Conservation (phyloP, 352 stramenopile genomes). For the Phytophthora foliorum region DNA sequence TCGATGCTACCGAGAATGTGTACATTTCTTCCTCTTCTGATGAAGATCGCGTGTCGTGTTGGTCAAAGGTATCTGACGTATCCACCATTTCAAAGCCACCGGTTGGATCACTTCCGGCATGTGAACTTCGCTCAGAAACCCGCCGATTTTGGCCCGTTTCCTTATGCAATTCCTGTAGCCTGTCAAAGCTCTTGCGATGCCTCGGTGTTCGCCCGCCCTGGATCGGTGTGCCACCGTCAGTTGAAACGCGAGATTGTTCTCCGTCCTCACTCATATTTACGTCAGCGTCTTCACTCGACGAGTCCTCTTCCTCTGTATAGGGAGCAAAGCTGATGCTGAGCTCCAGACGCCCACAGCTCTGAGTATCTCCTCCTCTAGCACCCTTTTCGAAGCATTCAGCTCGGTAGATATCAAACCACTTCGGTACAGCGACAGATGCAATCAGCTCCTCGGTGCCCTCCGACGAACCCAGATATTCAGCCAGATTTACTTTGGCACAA, state of each 20-base stretch:
- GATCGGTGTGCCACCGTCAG: conserved; percentile 27
- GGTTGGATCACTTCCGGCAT: conserved; percentile 21
- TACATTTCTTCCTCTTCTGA: conserved; percentile 74
- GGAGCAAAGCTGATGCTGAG: conserved; percentile 84
- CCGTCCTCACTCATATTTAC: conserved; percentile 33
- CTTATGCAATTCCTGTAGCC: conserved; percentile 75
- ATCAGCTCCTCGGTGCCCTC: conserved; percentile 76
- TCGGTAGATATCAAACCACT: conserved; percentile 79
- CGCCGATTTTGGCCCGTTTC: conserved; percentile 65
- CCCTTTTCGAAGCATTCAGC: conserved; percentile 59
- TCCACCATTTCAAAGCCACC: conserved; percentile 35
- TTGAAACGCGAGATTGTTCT: conserved; percentile 30
- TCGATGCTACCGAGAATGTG: conserved; percentile 85
- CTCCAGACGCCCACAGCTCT: conserved; percentile 70
- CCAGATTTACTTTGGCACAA: conserved; percentile 83
- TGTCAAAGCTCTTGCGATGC: conserved; percentile 84
- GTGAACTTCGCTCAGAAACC: conserved; percentile 43
- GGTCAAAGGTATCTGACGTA: conserved; percentile 9
- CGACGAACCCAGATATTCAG: conserved; percentile 68
- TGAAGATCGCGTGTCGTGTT: conserved; percentile 24
- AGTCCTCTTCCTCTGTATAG: conserved; percentile 64
- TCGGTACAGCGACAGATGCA: conserved; percentile 71
- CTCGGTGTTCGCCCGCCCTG: conserved; percentile 41
- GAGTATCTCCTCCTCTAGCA: conserved; percentile 21
- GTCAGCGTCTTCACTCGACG: conserved; percentile 45